Conservation (phyloP, 2,329 filamentous ascomycete genomes). For the Fusarium cicatricum region DNA sequence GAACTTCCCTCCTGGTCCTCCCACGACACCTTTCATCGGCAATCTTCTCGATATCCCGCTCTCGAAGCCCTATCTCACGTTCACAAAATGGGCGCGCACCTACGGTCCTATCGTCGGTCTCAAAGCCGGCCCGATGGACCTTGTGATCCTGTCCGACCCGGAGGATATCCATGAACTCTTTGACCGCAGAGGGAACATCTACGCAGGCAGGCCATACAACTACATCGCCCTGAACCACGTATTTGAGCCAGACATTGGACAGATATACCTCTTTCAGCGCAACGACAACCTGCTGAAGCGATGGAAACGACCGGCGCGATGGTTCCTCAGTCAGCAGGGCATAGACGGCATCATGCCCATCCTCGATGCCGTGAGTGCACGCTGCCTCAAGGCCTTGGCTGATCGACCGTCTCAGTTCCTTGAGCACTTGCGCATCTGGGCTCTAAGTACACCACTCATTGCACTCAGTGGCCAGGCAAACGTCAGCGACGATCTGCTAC, state of each 20-base stretch:
- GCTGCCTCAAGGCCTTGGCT: slow-evolving; percentile 28
- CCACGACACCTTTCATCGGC: slow-evolving; percentile 34
- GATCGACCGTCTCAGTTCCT: slow-evolving; percentile 25
- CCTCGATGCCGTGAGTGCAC: slow-evolving; percentile 32
- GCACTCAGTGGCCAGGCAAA: slow-evolving; percentile 37
- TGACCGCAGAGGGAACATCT: slow-evolving; percentile 48
- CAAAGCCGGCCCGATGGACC: slow-evolving; percentile 42
- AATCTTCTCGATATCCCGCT: slow-evolving; percentile 41
- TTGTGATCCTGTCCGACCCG: slow-evolving; percentile 47
- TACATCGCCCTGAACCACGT: slow-evolving; percentile 43
- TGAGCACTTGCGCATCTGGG: slow-evolving; percentile 34
- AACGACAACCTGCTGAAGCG: slow-evolving; percentile 32
- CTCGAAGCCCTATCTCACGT: slow-evolving; percentile 37
- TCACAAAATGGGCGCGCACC: slow-evolving; percentile 44
- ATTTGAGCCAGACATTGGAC: slow-evolving; percentile 35
- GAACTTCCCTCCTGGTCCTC: slow-evolving; percentile 36
- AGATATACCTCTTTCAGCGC: slow-evolving; percentile 36
- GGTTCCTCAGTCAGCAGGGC: slow-evolving; percentile 34
- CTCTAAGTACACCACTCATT: slow-evolving; percentile 38
- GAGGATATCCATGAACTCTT: slow-evolving; percentile 48
- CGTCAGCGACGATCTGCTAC: slow-evolving; percentile 14
- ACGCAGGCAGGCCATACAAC: slow-evolving; percentile 49
- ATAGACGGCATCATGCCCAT: slow-evolving; percentile 25
- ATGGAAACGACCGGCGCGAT: slow-evolving; percentile 32
- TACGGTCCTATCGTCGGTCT: slow-evolving; percentile 49